Base-by-base conservation (phyloP, 2,329 filamentous ascomycete species). In the Alternaria ventricosa region DNA sequence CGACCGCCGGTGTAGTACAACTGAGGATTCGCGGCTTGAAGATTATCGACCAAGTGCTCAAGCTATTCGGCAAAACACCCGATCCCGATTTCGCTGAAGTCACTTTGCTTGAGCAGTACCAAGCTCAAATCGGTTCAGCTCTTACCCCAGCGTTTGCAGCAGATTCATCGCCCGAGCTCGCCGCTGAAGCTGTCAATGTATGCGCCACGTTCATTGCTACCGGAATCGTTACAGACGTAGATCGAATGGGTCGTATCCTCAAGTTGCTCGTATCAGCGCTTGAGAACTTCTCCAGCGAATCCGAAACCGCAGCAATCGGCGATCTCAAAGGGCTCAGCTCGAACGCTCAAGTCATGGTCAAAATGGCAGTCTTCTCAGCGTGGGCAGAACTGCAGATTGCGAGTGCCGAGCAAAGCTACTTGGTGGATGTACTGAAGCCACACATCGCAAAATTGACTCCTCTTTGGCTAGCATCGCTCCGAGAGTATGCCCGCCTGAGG, bases 51-150 rank as follows among this genome's bases (percentile, higher is more conserved):
- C 92, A 94, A 61, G 89, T 98, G 10, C 84, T 99, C 55, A 97
- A 94, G 84, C 93, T 97, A 85, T 99, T 99, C 82, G 96, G 96
- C 57, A 95, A 94, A 76, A 94, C 92, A 2, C 92, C 95, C 2
- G 96, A 99, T 80, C 96, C 96, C 0, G 96, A 99, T 78, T 99
- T 99, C 76, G 89, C 95, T n/a, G 96, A 99, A 80, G 96, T 92
- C 0, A 97, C 97, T 81, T 86, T 99, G 15, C 86, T 99, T 5
- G 96, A 99, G 79, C 96, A 99, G 80, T 99, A 99, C 75, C 96
- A 99, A 80, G 96, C 96, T 6, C 96, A 99, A 77, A 99, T 99
- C 76, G 94, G 94, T 73, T 98, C 96, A 18, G 96, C 96, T 1
- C 85, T 99, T 65, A 99, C 96, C 0, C 96, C 96, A 4, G 96